Percentiles rank a stretch among this genome's conserved stretches.
These are phyloP conservation scores for Schizothecium vesticola DNA, from an alignment of 495 filamentous ascomycete genomes.

Conservation along the genomic window DNA sequence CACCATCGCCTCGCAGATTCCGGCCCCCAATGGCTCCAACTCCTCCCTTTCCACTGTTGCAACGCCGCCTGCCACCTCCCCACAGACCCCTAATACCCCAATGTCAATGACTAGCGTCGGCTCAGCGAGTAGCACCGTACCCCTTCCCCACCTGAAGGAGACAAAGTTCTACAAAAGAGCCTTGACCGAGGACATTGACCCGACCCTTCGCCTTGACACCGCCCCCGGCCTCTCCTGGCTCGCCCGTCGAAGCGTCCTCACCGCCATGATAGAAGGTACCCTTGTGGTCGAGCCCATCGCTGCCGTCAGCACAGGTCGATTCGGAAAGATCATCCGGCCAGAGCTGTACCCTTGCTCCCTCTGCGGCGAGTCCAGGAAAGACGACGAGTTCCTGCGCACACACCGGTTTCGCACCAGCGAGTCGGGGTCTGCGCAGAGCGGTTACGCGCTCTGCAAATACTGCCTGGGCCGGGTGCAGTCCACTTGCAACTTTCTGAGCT, in stretches of 20 bases:
- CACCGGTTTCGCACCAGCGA: conserved; percentile 88
- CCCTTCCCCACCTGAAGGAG: conserved; percentile 62
- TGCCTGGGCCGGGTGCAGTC: conserved; percentile 80
- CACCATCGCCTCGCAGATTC: conserved; percentile 34
- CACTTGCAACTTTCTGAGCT: conserved; percentile 87
- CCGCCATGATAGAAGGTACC: conserved; percentile 76
- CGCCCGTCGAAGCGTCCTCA: conserved; percentile 74
- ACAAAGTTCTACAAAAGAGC: conserved; percentile 89
- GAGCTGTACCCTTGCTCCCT: conserved; percentile 71
- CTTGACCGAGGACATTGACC: conserved; percentile 86
- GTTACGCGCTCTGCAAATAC: conserved; percentile 84
- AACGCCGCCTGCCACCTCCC: conserved; percentile 38
- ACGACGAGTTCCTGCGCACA: conserved; percentile 63
- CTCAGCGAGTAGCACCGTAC: conserved; percentile 26
- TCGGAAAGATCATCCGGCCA: conserved; percentile 49
- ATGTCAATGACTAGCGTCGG: conserved; percentile 40
- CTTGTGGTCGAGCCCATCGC: conserved; percentile 86
- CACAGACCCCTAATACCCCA: conserved; percentile 49
- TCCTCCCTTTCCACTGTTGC: conserved; percentile 37
- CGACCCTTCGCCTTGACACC: conserved; percentile 79
- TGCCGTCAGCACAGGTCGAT: conserved; percentile 36
- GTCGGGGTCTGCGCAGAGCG: conserved; percentile 67
- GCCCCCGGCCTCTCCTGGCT: conserved; percentile 93
- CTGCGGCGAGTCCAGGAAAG: conserved; percentile 76
- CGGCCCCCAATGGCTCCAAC: conserved; percentile 31